phyloP scores from a whole-genome alignment of 352 stramenopile genomes.

The Phytophthora nicotianae region DNA sequence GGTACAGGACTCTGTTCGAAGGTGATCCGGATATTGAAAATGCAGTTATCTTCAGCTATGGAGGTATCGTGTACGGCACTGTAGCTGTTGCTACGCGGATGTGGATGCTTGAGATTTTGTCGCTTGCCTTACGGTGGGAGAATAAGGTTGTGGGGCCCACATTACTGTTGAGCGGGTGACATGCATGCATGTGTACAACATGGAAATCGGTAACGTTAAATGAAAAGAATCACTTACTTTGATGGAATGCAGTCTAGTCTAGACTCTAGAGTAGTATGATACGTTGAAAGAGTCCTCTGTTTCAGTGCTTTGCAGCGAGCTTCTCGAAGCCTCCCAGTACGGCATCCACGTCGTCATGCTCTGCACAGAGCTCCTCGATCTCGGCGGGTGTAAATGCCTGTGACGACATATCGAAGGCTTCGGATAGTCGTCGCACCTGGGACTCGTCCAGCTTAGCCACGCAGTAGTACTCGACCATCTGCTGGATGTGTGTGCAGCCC shows the following conservation, averaged over 20 bases:
- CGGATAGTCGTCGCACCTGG: background rate
- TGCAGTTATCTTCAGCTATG: slow-evolving; percentile 52
- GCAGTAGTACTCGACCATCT: slow-evolving; percentile 85
- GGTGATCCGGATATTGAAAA: slow-evolving; percentile 31
- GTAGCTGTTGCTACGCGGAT: slow-evolving; percentile 44
- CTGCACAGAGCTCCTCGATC: slow-evolving; percentile 62
- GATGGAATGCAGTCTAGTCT: slow-evolving; percentile 8
- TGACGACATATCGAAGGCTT: slow-evolving; percentile 13
- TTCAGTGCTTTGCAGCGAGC: slow-evolving; percentile 13
- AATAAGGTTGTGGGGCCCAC: slow-evolving; percentile 49
- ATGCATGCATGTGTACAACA: background rate
- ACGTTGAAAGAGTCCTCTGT: background rate
- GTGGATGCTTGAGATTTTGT: slow-evolving; percentile 73
- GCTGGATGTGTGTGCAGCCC: slow-evolving; percentile 36
- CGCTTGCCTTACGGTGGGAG: slow-evolving; percentile 68
- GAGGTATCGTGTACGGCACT: slow-evolving; percentile 49
- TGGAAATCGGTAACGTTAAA: background rate
- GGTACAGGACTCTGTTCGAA: slow-evolving; percentile 57
- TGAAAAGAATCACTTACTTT: background rate
- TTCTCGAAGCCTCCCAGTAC: slow-evolving; percentile 39
- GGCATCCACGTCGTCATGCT: slow-evolving; percentile 45
- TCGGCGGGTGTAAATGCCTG: slow-evolving; percentile 46
- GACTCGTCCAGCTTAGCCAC: background rate
- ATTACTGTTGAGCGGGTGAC: slow-evolving; percentile 31
- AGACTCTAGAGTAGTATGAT: slow-evolving; percentile 18